Evolutionary conservation across 257 asterid species (phyloP).

Genomic region (Handroanthus guayacan): DNA sequence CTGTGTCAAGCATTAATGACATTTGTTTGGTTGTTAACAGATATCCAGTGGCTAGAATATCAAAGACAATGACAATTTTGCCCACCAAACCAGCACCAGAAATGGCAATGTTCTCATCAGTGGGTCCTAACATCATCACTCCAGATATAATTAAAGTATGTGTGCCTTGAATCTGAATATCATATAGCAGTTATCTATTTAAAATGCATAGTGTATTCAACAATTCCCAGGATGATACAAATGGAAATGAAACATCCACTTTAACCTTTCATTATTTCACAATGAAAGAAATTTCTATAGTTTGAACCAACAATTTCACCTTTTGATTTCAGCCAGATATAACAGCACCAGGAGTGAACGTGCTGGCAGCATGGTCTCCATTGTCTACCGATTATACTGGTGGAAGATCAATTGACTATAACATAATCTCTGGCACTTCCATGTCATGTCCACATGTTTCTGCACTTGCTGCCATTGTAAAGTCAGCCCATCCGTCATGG

Average conservation of each 20-base stretch:
- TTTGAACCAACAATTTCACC: conserved; percentile 18
- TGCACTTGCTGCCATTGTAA: conserved; percentile 63
- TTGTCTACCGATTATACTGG: conserved; percentile 44
- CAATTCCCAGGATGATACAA: not conserved
- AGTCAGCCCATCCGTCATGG: conserved; percentile 64
- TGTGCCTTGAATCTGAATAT: not conserved
- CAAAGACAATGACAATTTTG: conserved; percentile 42
- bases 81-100: conserved; percentile 57
- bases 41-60: conserved; percentile 60
- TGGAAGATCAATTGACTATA: conserved; percentile 51
- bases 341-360: conserved; percentile 66
- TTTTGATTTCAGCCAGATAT: conserved; percentile 60
- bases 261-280: not conserved
- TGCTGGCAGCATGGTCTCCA: conserved; percentile 78
- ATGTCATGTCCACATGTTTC: conserved; percentile 75
- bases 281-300: conserved; percentile 1
- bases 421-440: conserved; percentile 69
- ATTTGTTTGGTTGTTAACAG: conserved; percentile 40
- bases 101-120: conserved; percentile 61
- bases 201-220: not conserved
- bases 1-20: not conserved
- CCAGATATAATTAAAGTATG: conserved; percentile 66
- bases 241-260: not conserved
- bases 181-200: not conserved
- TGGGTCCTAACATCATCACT: conserved; percentile 62